These are phyloP conservation scores for Gossypium anomalum DNA, from an alignment of 345 rosid species.

Conservation along the genomic window DNA sequence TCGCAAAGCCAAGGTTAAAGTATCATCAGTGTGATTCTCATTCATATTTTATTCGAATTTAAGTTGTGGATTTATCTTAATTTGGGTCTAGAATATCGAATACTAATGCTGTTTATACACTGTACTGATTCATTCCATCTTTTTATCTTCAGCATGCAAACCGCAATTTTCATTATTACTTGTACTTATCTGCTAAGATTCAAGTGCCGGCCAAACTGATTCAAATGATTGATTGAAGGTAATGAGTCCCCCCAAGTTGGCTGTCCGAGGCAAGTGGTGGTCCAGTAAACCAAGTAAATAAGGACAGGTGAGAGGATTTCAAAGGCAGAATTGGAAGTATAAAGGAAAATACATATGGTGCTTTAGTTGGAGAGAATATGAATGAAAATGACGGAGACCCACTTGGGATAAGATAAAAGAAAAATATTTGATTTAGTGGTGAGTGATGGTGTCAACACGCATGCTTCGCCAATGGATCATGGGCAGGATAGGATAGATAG, in stretches of 20 bases:
- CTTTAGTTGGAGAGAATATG: background rate
- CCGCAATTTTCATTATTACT: background rate
- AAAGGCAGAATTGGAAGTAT: slow-evolving; percentile 1
- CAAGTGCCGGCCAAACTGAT: background rate
- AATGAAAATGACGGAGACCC: slow-evolving; percentile 16
- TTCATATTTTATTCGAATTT: no score
- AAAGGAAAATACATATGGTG: background rate
- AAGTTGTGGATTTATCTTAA: no score
- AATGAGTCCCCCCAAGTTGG: background rate
- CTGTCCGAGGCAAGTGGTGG: slow-evolving; percentile 5
- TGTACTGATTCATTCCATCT: no score
- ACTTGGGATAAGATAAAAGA: slow-evolving; percentile 15
- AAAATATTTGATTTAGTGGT: slow-evolving; percentile 8
- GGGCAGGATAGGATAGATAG: background rate
- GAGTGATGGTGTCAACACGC: slow-evolving; percentile 19
- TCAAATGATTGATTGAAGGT: background rate
- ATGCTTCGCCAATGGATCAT: slow-evolving; percentile 7
- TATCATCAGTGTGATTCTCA: no score
- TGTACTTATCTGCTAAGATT: background rate
- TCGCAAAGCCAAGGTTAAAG: no score
- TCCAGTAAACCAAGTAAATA: background rate
- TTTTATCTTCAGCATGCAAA: background rate
- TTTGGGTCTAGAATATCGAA: no score
- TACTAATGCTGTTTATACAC: no score
- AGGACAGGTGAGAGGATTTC: background rate